Evolutionary conservation across 306 rosid species (phyloP), one percentile per base, ranked within the genome.

Genomic region (Luffa acutangula): DNA sequence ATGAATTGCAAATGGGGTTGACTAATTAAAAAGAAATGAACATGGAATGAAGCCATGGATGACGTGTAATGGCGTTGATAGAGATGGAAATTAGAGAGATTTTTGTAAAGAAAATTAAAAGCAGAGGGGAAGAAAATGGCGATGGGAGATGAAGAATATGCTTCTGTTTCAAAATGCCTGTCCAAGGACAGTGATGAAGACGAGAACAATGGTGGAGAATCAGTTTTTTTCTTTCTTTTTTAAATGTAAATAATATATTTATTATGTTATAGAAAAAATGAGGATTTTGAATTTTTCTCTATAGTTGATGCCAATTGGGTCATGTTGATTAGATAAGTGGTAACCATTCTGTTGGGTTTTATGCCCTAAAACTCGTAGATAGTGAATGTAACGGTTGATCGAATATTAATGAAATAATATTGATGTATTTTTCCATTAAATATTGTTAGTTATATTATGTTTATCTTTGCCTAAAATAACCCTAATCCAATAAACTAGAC

Each of bases 191-290:
- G n/a, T n/a, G n/a, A n/a, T n/a, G n/a, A n/a, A n/a, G n/a, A n/a
- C n/a, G n/a, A n/a, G n/a, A 56, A 9, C 48, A 21, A 45, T 76
- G 67, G 79, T 77, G 80, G 80, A 77, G 80, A 77, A 77, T 77
- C 80, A 15, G 45, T 36, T 37, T 37, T 18, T 18, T 54, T 37
- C 17, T 66, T 62, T 62, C 33, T 31, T 62, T 31, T 62, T 62
- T n/a, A n/a, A n/a, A n/a, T n/a, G n/a, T n/a, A n/a, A n/a, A n/a
- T n/a, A n/a, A n/a, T n/a, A n/a, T n/a, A n/a, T n/a, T n/a, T n/a
- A n/a, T n/a, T 33, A 1, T 33, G 7, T 5, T 5, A 67, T 2
- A n/a, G 8, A 46, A 49, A 31, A 74, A 49, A 5, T n/a, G 60
- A 34, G 45, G 62, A 74, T 74, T 74, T 51, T 31, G 78, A 51